Percentiles rank a stretch among this genome's conserved stretches.
phyloP scores from a whole-genome alignment of 129 eudicot species.

The Centella asiatica region DNA sequence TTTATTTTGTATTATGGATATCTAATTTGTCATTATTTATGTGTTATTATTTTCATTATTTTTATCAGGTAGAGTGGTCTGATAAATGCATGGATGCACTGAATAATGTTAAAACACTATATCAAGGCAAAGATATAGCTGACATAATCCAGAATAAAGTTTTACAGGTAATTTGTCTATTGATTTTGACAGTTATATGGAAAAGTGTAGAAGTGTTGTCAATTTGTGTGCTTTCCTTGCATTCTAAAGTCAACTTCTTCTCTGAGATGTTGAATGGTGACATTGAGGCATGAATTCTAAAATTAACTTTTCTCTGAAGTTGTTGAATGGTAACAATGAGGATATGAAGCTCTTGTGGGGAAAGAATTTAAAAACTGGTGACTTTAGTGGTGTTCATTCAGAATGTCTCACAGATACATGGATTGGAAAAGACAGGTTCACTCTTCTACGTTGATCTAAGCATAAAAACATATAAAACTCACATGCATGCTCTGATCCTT shows the following conservation, averaged over 20 bases:
- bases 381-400: slow-evolving; percentile 65
- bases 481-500: background rate
- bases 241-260: too few species aligned
- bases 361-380: slow-evolving; percentile 76
- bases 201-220: background rate
- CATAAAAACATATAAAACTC: background rate
- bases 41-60: background rate
- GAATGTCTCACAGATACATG: slow-evolving; percentile 97
- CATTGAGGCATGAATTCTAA: background rate
- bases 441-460: background rate
- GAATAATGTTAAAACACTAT: slow-evolving; percentile 55
- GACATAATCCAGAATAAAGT: slow-evolving; percentile 72
- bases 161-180: slow-evolving; percentile 49
- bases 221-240: slow-evolving; percentile 9
- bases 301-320: slow-evolving; percentile 27
- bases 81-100: slow-evolving; percentile 58
- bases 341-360: slow-evolving; percentile 56
- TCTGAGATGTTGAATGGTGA: too few species aligned
- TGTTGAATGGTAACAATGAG: slow-evolving; percentile 62
- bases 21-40: background rate
- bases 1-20: background rate
- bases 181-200: background rate
- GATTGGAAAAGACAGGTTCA: slow-evolving; percentile 80
- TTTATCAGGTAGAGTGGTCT: slow-evolving; percentile 88
- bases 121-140: slow-evolving; percentile 69